Evolutionary conservation across 129 eudicot species (phyloP).

Genomic region (Mikania micrantha): DNA sequence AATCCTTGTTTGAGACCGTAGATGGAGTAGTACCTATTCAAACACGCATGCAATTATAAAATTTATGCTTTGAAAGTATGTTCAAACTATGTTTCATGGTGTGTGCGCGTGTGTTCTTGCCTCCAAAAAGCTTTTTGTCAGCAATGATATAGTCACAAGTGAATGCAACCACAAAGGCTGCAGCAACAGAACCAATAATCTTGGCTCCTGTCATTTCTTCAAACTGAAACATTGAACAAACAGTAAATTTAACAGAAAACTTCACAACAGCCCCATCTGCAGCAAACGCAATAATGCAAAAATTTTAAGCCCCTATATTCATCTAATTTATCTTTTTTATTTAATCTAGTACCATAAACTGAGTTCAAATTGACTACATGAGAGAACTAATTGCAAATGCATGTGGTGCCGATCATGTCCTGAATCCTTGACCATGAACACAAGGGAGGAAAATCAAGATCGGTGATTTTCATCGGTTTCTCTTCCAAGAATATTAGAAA

Average conservation of each 20-base stretch:
- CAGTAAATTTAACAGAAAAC: not conserved
- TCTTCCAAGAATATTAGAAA: too few relatives aligned
- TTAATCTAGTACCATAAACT: not conserved
- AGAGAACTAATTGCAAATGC: too few relatives aligned
- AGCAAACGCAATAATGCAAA: not conserved
- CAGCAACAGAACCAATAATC: slow-evolving; percentile 43
- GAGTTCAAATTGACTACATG: not conserved
- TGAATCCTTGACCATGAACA: not conserved
- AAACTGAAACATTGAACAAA: slow-evolving; percentile 12
- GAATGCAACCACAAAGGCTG: slow-evolving; percentile 51
- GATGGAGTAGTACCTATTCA: slow-evolving; percentile 64
- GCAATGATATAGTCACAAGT: slow-evolving; percentile 42
- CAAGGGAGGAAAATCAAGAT: not conserved
- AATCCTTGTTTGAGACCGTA: slow-evolving; percentile 64
- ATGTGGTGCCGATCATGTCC: not conserved
- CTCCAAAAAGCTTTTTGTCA: slow-evolving; percentile 83
- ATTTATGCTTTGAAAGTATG: not conserved
- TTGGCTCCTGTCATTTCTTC: slow-evolving; percentile 44
- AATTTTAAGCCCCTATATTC: not conserved
- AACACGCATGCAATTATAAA: not conserved
- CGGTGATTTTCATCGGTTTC: not conserved
- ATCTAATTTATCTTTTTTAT: not conserved
- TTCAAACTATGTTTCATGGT: not conserved
- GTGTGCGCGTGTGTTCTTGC: slow-evolving; percentile 21
- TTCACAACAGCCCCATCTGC: not conserved